A percentile compares a stretch with the other conserved stretches of the same genome.
Evolutionary conservation across 371 early-diverging fungal species (phyloP).

Genomic region (Lichtheimia ramosa): DNA sequence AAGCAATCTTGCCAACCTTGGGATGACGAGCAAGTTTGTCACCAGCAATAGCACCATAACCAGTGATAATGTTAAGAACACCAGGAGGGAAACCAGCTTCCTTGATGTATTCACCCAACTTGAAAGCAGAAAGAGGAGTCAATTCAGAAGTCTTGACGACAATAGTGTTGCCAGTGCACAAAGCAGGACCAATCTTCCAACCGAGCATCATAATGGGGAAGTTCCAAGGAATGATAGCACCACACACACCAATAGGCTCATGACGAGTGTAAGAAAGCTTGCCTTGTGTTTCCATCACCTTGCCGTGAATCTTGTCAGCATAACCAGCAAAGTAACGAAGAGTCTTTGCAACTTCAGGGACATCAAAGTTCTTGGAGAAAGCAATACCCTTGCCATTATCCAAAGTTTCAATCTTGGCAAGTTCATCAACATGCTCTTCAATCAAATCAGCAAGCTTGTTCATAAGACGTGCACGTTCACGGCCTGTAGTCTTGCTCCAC

Average conservation of each 20-base stretch:
- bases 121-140: slow-evolving; percentile 51
- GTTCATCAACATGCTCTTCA: slow-evolving; percentile 40
- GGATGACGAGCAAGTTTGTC: slow-evolving; percentile 36
- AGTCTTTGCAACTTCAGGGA: slow-evolving; percentile 26
- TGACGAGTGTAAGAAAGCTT: slow-evolving; percentile 66
- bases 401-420: slow-evolving; percentile 47
- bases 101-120: slow-evolving; percentile 44
- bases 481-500: slow-evolving; percentile 33
- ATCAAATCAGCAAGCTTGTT: slow-evolving; percentile 51
- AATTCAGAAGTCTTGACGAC: slow-evolving; percentile 89
- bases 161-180: slow-evolving; percentile 84
- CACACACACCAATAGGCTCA: slow-evolving; percentile 83
- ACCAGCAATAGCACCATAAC: slow-evolving; percentile 47
- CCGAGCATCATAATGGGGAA: slow-evolving; percentile 78
- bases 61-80: slow-evolving; percentile 74
- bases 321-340: slow-evolving; percentile 78
- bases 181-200: slow-evolving; percentile 89
- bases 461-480: slow-evolving; percentile 42
- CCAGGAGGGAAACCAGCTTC: slow-evolving; percentile 65
- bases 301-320: slow-evolving; percentile 75
- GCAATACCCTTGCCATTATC: slow-evolving; percentile 52
- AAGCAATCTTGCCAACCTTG: slow-evolving; percentile 60
- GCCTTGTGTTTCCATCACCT: slow-evolving; percentile 44
- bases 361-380: slow-evolving; percentile 54
- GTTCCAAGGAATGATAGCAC: slow-evolving; percentile 84